Base-by-base conservation (phyloP, 2,329 filamentous ascomycete species). In the Claviceps sp. region DNA sequence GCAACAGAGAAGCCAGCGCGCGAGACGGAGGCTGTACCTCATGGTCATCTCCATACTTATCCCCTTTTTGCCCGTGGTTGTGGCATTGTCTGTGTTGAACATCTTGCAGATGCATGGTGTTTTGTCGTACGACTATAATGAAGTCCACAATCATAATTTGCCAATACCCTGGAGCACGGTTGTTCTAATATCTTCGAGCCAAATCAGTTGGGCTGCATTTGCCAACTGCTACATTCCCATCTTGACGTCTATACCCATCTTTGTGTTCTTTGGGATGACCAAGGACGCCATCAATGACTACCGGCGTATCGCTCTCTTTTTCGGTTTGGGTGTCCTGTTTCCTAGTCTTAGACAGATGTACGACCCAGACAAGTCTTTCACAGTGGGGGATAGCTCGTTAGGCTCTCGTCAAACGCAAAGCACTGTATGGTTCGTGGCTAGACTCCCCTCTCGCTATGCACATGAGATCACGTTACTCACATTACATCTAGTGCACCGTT, bases 231-330 rank as follows among this genome's bases (percentile, higher is more conserved):
- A 75, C 64, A 68, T 79, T 20, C 55, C 69, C 22, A 73, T 77
- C 50, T 48, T 75, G 2, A 71, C 74, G 2, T 65, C 69, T 4
- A 58, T 75, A 1, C 67, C 72, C 46, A 68, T 80, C 47, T 74
- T 79, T 43, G 43, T 71, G 34, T 78, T 78, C 62, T 81, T 80
- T 51, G 78, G 78, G 45, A 71, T 71, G 53, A 78, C 74, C n/a
- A 69, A 68, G 26, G 77, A 80, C 34, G 74, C 75, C 11, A 64
- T 72, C 54, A 75, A 75, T 52, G 66, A 65, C 50, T 80, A 80
- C 60, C 68, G 75, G 20, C 50, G 55, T 1, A 56, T 60, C 5
- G 57, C 73, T 5, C 58, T 76, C 5, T 55, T 53, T 7, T 2
- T 73, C 26, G 72, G 75, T 0, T 58, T 77, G 1, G 73, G 69